Evolutionary conservation across 805 yeast genomes (phyloP), one percentile per base, ranked within the genome.

Genomic region (Lipomyces yamanashiensis): DNA sequence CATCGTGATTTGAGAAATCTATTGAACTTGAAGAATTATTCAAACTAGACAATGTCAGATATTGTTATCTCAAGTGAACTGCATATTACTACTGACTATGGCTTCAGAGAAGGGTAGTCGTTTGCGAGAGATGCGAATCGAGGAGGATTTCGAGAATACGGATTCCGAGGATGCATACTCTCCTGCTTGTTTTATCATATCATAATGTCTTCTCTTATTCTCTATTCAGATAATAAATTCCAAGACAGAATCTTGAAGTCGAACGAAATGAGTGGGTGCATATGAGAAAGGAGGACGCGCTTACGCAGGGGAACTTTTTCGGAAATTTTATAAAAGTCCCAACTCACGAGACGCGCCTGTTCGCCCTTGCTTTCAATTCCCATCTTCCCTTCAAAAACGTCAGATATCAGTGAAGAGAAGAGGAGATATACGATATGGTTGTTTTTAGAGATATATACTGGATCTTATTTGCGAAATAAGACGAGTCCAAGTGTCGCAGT

Each of bases 121-220:
- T 43, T 55, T 5, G 71, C 67, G 13, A 68, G 58, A 12, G 48
- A 57, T 1, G 23, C 34, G 37, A 67, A 67, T 39, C 65, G 57
- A 7, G 61, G 63, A 9, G 54, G 47, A 21, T 39, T 23, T 13
- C 33, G 10, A 17, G 53, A 51, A 41, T 63, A 61, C 1, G 41
- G 45, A 48, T 61, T 66, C 36, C 68, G 66, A 9, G 58, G 66
- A 34, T 66, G 69, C 69, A 66, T 66, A n/a, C 4, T 34, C 33
- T n/a, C 12, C 48, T 28, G 34, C 39, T 4, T 3, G 13, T 34
- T 43, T 34, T 36, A 8, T 17, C 12, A 9, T 8, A 13, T 44
- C 39, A 10, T 47, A 6, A 12, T 48, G 37, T 21, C 51, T 28
- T 28, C 28, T 28, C 28, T n/a, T n/a, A n/a, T n/a, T n/a, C n/a